phyloP scores from a whole-genome alignment of 2,329 filamentous ascomycete genomes.

The Colletotrichum sp. region DNA sequence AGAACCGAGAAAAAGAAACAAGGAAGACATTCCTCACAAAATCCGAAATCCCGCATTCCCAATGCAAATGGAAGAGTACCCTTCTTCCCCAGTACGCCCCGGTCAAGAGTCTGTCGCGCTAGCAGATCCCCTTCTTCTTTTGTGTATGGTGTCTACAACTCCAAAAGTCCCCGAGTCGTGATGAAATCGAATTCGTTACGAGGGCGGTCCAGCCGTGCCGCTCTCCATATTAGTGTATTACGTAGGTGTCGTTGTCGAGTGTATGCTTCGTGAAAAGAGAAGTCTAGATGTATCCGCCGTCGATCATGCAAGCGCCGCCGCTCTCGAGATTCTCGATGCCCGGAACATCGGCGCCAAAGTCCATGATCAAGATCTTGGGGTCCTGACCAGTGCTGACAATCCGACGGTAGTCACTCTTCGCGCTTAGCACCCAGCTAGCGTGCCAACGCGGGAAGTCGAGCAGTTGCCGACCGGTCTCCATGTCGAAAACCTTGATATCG shows the following conservation, averaged over 20 bases:
- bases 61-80: constrained; percentile 1
- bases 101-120: neutral
- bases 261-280: neutral
- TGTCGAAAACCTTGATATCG: constrained; percentile 93
- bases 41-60: neutral
- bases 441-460: constrained; percentile 95
- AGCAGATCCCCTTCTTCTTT: neutral
- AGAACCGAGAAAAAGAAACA: neutral
- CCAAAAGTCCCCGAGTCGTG: neutral
- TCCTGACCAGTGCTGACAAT: constrained; percentile 97
- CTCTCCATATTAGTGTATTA: constrained; percentile 19
- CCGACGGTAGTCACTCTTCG: constrained; percentile 92
- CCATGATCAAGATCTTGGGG: constrained; percentile 88
- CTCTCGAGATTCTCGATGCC: constrained; percentile 66
- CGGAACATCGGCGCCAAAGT: constrained; percentile 75
- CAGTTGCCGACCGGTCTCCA: constrained; percentile 77
- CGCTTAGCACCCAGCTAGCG: constrained; percentile 93
- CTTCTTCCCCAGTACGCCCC: constrained; percentile 2
- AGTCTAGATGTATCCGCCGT: constrained; percentile 38
- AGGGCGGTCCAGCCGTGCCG: constrained; percentile 20
- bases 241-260: neutral
- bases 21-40: neutral
- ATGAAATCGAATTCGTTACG: constrained; percentile 4
- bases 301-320: constrained; percentile 15
- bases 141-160: neutral